Evolutionary conservation across 2,329 filamentous ascomycete genomes (phyloP), one percentile per base, ranked within the genome.

Genomic region (Fusarium sp.): DNA sequence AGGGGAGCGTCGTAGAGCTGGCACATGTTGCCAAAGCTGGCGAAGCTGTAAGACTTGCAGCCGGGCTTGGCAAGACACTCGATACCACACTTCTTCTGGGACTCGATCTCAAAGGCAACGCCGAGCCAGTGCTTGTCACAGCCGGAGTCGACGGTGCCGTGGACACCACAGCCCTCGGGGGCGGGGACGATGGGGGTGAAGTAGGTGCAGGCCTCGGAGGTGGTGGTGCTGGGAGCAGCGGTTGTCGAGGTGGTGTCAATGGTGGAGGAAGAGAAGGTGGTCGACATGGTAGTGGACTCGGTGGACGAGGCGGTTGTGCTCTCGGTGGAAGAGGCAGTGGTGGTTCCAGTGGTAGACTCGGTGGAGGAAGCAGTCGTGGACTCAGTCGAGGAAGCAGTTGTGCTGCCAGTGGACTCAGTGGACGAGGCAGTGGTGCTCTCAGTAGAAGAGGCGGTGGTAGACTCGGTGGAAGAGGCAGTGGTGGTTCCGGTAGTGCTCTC

Each of bases 41-140:
- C 70, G 7, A 66, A 62, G 1, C 72, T 70, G 70, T 72, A 72
- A 50, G 72, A 73, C 70, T 72, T 73, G 57, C 52, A 40, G 6
- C 66, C 66, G 0, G 15, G 15, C 25, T 30, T 32, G 47, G 47
- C 47, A 27, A 52, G 47, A 30, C 47, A 52, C 47, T 52, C 47
- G 15, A 11, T 52, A 2, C 47, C 47, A 17, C 47, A 52, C 15
- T 30, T 17, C 27, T 17, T 17, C 25, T 30, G 15, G 45, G 17
- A n/a, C 9, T 52, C 47, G 17, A 17, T 17, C 25, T 20, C 17
- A 17, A 52, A 52, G 25, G 15, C 17, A 17, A 52, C 25, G 17
- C 47, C 47, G 47, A 52, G 25, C 47, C 47, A 52, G 47, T 52
- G 47, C 25, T 30, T 30, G 15, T 32, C 27, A 15, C 47, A 52